Evolutionary conservation across 495 filamentous ascomycete genomes (phyloP), one percentile per base, ranked within the genome.

Genomic region (Beverwykella pulmonaria): DNA sequence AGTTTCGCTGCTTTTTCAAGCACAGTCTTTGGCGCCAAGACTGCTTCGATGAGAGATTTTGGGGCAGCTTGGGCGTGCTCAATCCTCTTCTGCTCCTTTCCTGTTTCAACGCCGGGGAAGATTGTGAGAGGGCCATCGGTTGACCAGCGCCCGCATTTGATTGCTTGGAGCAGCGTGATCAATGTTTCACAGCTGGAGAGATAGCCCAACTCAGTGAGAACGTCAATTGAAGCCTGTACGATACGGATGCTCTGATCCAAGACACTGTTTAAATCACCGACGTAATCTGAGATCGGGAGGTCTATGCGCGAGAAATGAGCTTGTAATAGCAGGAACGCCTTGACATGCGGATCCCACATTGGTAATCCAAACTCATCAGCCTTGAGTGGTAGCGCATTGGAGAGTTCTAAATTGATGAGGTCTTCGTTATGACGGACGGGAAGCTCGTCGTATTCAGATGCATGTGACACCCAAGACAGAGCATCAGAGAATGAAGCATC

Each of bases 341-440:
- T 99, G 70, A 98, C 90, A 75, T 99, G 94, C 15, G 94, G 94
- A 78, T 99, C 94, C 93, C 94, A 97, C 88, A 98, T 91, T 0
- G 92, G 93, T 50, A 95, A 74, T 22, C 88, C 88, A 73, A 96
- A 88, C 9, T 81, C 77, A 20, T 90, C 84, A 1, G 83, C 87
- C 19, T 82, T 80, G 27, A 92, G 74, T 0, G 90, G 90, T 0
- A 98, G 80, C 65, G 91, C 90, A 41, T 86, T 87, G 1, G 92
- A 90, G 2, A 99, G 81, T 72, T 98, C 93, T 0, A 86, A 88
- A 74, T 99, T 99, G 81, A 99, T 93, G 36, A 99, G 87, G 76
- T 99, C 94, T 78, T 99, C 94, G 75, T 99, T 99, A 77, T 99
- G 94, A 4, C 94, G 89, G n/a, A 98, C 95, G 0, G 94, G 94